A percentile compares a stretch with the other conserved stretches of the same genome.
Conservation (phyloP, 163 green algal genomes). For the Chlorella variabilis region DNA sequence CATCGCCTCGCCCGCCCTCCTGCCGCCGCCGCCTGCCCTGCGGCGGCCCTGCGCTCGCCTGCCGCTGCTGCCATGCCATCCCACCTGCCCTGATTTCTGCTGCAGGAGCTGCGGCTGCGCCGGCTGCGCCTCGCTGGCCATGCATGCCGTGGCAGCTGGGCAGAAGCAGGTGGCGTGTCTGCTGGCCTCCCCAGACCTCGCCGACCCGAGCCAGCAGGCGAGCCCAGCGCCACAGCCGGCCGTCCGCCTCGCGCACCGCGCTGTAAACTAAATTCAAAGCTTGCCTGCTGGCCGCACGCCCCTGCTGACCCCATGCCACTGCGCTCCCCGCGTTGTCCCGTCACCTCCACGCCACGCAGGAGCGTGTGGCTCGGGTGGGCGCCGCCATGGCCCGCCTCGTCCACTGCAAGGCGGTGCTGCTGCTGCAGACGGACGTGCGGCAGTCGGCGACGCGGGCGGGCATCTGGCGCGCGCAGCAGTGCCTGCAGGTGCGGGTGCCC, state of each 20-base stretch:
- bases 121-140: constrained; percentile 68
- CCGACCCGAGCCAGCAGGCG: constrained; percentile 13
- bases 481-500: constrained; percentile 35
- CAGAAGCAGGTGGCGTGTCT: constrained; percentile 64
- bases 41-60: too few relatives aligned
- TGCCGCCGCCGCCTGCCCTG: not conserved
- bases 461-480: constrained; percentile 67
- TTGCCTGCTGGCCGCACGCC: too few relatives aligned
- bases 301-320: too few relatives aligned
- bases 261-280: too few relatives aligned
- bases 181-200: constrained; percentile 59
- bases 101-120: constrained; percentile 65
- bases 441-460: constrained; percentile 61
- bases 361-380: constrained; percentile 55
- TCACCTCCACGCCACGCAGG: too few relatives aligned
- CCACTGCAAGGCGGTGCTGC: constrained; percentile 68
- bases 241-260: too few relatives aligned
- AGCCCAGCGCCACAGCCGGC: not conserved
- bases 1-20: too few relatives aligned
- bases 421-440: constrained; percentile 71
- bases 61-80: too few relatives aligned
- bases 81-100: not conserved
- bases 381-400: constrained; percentile 57
- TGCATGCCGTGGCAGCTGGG: constrained; percentile 69
- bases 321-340: too few relatives aligned